These are phyloP conservation scores for Durusdinium trenchii DNA, from an alignment of 73 alveolate species.

Conservation along the genomic window DNA sequence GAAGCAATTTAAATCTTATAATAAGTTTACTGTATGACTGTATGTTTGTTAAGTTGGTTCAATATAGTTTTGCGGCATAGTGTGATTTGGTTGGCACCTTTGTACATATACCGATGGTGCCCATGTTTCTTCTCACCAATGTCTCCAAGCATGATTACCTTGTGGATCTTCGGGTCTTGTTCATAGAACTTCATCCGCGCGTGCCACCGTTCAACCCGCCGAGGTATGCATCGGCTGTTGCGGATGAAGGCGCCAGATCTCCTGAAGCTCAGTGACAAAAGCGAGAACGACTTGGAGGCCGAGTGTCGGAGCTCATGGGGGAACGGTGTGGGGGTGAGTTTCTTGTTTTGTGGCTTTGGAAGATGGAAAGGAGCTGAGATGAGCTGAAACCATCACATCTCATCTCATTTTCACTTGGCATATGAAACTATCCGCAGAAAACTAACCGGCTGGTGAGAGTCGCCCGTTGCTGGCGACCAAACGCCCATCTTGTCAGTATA, in stretches of 20 bases:
- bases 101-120: too few species aligned
- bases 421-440: background rate
- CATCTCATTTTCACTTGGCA: background rate
- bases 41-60: background rate
- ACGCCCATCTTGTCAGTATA: background rate
- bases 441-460: background rate
- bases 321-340: too few species aligned
- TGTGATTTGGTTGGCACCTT: too few species aligned
- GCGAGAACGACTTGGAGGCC: background rate
- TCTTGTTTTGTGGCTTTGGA: too few species aligned
- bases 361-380: too few species aligned
- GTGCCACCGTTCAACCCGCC: too few species aligned
- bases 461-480: background rate
- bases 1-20: background rate
- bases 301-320: too few species aligned
- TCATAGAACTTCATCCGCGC: too few species aligned
- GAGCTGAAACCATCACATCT: too few species aligned
- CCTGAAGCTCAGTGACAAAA: background rate
- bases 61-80: background rate
- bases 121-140: too few species aligned
- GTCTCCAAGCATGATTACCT: too few species aligned
- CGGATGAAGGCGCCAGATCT: background rate
- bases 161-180: too few species aligned
- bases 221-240: background rate
- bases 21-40: background rate